Base-by-base conservation (phyloP, 768 basidiomycete genomes). In the Pulveroboletus sp. region DNA sequence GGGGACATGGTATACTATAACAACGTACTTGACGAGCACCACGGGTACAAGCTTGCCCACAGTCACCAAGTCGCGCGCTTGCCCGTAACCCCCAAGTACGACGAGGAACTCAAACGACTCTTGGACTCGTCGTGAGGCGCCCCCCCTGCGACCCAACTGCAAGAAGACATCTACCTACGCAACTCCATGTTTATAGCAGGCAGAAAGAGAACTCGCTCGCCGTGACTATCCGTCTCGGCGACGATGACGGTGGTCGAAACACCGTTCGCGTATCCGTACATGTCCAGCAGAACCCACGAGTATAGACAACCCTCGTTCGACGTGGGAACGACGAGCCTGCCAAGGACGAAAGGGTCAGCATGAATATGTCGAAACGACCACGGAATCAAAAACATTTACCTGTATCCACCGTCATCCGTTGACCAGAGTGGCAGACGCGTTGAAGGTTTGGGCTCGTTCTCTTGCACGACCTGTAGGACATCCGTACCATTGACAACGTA, bases 381-480 rank as follows among this genome's bases (percentile, higher is more conserved):
- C 2, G 5, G 27, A 24, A 27, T 12, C 3, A 4, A 1, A 17
- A 33, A 5, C 4, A 46, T 51, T 38, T 37, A 69, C 69, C 73
- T 68, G 54, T 75, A 76, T 52, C 75, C 69, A 28, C 70, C 60
- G 35, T 72, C 61, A 8, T 69, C 69, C 3, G 72, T 73, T 6
- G 62, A 59, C 76, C 74, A 76, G 36, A 61, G 54, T 4, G 54
- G 54, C 8, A 63, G 35, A 26, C 61, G 57, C 9, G 35, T 8
- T 18, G 27, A 46, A 8, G 37, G 24, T 2, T 8, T 37, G 33
- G 55, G 39, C 24, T 27, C 26, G 39, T 47, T 17, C 32, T 51
- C 49, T 46, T 71, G 69, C 40, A 75, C 53, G 24, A 67, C 50
- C 30, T 43, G 49, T 39, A 77, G 45, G 18, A 76, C 64, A 43